Percentiles rank a stretch among this genome's conserved stretches.
Evolutionary conservation across 2,329 filamentous ascomycete species (phyloP).

Genomic region (Dothistroma septosporum): DNA sequence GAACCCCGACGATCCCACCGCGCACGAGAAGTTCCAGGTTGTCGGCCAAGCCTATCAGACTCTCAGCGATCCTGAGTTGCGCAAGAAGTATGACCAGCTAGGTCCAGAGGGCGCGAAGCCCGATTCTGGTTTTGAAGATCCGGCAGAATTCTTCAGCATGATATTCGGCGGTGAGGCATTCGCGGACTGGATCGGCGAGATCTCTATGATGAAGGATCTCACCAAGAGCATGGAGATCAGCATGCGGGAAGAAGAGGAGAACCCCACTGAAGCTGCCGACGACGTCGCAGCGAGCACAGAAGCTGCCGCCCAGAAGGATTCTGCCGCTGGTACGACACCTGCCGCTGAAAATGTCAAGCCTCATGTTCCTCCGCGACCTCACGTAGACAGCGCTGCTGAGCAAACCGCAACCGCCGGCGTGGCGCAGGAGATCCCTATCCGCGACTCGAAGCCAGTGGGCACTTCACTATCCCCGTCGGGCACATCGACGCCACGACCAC

Average conservation of each 20-base stretch:
- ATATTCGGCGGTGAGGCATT: conserved; percentile 98
- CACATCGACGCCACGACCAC: conserved; percentile 48
- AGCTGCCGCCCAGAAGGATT: conserved; percentile 20
- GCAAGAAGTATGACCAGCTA: conserved; percentile 92
- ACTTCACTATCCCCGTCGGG: conserved; percentile 26
- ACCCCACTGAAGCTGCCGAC: conserved; percentile 47
- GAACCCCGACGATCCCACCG: conserved; percentile 92
- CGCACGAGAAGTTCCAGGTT: conserved; percentile 88
- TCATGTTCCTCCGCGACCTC: conserved; percentile 6
- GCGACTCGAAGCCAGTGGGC: conserved; percentile 21
- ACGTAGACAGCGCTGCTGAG: conserved; percentile 15
- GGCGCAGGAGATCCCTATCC: conserved; percentile 23
- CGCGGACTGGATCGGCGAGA: conserved; percentile 94
- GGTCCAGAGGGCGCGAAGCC: conserved; percentile 94
- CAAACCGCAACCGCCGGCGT: conserved; percentile 12
- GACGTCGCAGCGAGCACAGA: conserved; percentile 45
- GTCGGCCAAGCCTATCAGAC: conserved; percentile 73
- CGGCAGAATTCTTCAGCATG: conserved; percentile 94
- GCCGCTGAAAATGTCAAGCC: conserved; percentile 12
- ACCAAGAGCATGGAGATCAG: conserved; percentile 98
- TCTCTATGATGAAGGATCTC: conserved; percentile 96
- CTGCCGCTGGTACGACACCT: conserved; percentile 22
- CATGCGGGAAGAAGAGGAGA: conserved; percentile 72
- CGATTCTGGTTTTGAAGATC: conserved; percentile 86
- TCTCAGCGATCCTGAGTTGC: conserved; percentile 78